These are phyloP conservation scores for Talaromyces marneffei DNA, from an alignment of 2,329 filamentous ascomycete species.

Conservation along the genomic window DNA sequence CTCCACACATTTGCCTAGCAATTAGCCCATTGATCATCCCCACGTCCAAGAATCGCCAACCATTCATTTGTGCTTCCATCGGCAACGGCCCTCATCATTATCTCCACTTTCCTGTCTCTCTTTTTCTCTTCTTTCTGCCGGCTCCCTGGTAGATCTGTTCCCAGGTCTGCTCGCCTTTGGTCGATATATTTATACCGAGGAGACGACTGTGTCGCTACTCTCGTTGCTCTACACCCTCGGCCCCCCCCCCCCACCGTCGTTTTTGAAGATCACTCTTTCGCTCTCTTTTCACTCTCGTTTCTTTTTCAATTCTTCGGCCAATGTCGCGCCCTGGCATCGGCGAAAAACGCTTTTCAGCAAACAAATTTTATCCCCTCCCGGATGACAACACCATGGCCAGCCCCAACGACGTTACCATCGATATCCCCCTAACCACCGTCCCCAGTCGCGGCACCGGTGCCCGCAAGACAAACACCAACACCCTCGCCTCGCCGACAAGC, in stretches of 20 bases:
- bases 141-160: not conserved
- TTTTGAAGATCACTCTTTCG: not conserved
- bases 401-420: conserved; percentile 51
- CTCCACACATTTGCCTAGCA: not conserved
- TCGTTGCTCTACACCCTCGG: too few species aligned
- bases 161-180: too few species aligned
- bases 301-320: not conserved
- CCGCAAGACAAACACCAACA: conserved; percentile 33
- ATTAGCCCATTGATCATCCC: not conserved
- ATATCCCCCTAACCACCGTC: conserved; percentile 57
- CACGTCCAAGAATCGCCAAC: not conserved
- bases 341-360: conserved; percentile 39
- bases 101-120: not conserved
- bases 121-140: not conserved
- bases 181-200: not conserved
- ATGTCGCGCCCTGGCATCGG: conserved; percentile 34
- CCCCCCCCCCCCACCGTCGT: not conserved
- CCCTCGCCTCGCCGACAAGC: conserved; percentile 19
- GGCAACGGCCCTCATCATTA: not conserved
- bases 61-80: not conserved
- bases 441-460: conserved; percentile 44
- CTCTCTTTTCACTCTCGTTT: not conserved
- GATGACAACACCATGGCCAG: conserved; percentile 36
- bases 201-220: not conserved
- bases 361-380: conserved; percentile 41